Percentiles rank a stretch among this genome's conserved stretches.
Conservation (phyloP, 1,139 yeast species). For the Magnusiomyces paraingens region DNA sequence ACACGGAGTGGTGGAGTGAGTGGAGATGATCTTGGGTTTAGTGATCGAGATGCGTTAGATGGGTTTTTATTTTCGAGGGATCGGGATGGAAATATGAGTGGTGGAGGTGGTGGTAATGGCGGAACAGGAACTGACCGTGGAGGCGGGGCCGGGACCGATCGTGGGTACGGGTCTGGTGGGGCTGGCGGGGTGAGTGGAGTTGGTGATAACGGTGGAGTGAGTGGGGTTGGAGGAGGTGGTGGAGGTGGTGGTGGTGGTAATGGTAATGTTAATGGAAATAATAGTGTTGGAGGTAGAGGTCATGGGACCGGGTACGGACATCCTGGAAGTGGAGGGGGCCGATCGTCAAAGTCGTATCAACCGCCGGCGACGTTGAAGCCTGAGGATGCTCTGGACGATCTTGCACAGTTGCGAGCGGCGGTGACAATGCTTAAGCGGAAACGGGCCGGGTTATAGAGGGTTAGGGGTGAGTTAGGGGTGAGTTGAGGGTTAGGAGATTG, state of each 20-base stretch:
- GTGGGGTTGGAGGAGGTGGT: not conserved
- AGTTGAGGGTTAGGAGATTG: too few species aligned
- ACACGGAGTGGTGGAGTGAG: conserved; percentile 9
- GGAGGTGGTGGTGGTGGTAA: not conserved
- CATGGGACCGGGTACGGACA: too few species aligned
- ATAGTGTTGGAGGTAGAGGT: not conserved
- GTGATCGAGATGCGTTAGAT: conserved; percentile 31
- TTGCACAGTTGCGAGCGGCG: conserved; percentile 11
- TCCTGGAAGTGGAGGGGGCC: conserved; percentile 2
- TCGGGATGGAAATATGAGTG: conserved; percentile 18
- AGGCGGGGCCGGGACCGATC: not conserved
- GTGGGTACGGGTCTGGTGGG: not conserved
- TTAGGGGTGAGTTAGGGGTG: too few species aligned
- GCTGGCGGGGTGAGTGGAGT: not conserved
- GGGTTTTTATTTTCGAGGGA: conserved; percentile 32
- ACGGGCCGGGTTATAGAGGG: conserved; percentile 1
- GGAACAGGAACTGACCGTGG: conserved; percentile 4
- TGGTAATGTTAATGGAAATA: too few species aligned
- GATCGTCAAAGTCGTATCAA: conserved; percentile 29
- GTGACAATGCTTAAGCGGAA: conserved; percentile 10
- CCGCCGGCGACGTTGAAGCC: conserved; percentile 36
- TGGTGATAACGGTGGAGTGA: not conserved
- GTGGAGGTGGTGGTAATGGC: not conserved
- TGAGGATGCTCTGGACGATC: conserved; percentile 15
- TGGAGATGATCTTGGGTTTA: conserved; percentile 27